phyloP scores from a whole-genome alignment of 192 early-diverging fungal species.

The Fimicolochytrium jonesii region DNA sequence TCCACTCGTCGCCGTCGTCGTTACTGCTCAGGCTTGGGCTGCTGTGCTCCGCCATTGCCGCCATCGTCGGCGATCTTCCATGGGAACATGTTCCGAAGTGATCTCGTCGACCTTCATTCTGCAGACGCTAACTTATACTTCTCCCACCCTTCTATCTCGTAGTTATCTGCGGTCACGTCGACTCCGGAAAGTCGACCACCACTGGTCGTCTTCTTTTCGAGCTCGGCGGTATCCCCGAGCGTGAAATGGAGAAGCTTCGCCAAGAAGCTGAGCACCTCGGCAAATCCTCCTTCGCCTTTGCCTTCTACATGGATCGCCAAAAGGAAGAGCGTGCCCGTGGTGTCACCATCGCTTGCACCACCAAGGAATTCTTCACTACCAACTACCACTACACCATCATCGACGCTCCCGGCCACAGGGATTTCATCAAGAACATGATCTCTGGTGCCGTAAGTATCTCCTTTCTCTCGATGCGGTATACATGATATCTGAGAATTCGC shows the following conservation, averaged over 20 bases:
- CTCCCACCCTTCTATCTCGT: slow-evolving; percentile 37
- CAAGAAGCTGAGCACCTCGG: slow-evolving; percentile 98
- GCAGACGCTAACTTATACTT: too few relatives aligned
- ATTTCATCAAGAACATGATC: slow-evolving; percentile 96
- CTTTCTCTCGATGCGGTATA: neutral
- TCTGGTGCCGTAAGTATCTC: slow-evolving; percentile 72
- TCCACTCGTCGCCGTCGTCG: too few relatives aligned
- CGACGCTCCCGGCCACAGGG: slow-evolving; percentile 98
- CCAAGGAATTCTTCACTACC: slow-evolving; percentile 93
- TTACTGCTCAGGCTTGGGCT: too few relatives aligned
- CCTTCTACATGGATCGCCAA: slow-evolving; percentile 98
- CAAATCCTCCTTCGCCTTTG: slow-evolving; percentile 99
- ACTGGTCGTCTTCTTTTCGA: slow-evolving; percentile 99
- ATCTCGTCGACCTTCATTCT: too few relatives aligned
- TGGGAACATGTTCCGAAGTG: too few relatives aligned
- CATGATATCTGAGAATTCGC: neutral
- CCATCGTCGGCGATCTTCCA: too few relatives aligned
- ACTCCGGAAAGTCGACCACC: slow-evolving; percentile 99
- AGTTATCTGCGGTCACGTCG: slow-evolving; percentile 97
- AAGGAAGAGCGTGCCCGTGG: slow-evolving; percentile 99
- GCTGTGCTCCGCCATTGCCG: too few relatives aligned
- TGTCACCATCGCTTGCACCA: slow-evolving; percentile 98
- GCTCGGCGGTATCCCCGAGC: slow-evolving; percentile 97
- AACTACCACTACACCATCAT: slow-evolving; percentile 98
- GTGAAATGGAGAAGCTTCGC: slow-evolving; percentile 99